Conservation (phyloP, 177 flowering plant genomes). For the Vitis hybrid region DNA sequence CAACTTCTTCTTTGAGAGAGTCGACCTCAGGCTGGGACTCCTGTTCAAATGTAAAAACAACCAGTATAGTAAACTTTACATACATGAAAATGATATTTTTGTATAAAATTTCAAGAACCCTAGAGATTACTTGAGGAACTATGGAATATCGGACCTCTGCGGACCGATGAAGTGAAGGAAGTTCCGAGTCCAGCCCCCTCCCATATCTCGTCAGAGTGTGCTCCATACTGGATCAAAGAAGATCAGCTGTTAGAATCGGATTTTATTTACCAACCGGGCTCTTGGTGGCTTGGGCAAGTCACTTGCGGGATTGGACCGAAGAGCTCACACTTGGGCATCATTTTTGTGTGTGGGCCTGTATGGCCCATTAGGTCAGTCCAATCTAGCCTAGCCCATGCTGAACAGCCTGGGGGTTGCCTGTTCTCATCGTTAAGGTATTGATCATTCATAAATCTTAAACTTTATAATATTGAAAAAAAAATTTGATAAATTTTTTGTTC, state of each 20-base stretch:
- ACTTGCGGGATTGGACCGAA: no score
- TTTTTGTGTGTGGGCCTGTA: not conserved
- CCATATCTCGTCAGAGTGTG: constrained; percentile 25
- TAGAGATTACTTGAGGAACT: no score
- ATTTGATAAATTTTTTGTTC: no score
- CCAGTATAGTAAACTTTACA: not conserved
- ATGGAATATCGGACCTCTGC: no score
- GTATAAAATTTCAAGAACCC: no score
- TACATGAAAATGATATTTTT: not conserved
- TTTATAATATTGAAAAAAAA: no score
- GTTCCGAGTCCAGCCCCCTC: constrained; percentile 4
- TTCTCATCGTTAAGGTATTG: no score
- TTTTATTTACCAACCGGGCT: no score
- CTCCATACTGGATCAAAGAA: constrained; percentile 22
- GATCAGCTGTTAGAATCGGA: no score
- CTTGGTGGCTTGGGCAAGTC: no score
- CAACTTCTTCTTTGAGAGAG: constrained; percentile 15
- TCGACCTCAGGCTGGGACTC: not conserved
- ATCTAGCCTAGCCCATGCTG: not conserved
- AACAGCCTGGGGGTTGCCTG: no score
- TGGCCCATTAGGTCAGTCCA: not conserved
- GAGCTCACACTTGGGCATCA: not conserved
- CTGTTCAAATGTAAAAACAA: constrained; percentile 1
- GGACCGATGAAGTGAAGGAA: not conserved
- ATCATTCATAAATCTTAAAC: no score